phyloP scores from a whole-genome alignment of 2,329 filamentous ascomycete genomes.

The Colletotrichum tanaceti region DNA sequence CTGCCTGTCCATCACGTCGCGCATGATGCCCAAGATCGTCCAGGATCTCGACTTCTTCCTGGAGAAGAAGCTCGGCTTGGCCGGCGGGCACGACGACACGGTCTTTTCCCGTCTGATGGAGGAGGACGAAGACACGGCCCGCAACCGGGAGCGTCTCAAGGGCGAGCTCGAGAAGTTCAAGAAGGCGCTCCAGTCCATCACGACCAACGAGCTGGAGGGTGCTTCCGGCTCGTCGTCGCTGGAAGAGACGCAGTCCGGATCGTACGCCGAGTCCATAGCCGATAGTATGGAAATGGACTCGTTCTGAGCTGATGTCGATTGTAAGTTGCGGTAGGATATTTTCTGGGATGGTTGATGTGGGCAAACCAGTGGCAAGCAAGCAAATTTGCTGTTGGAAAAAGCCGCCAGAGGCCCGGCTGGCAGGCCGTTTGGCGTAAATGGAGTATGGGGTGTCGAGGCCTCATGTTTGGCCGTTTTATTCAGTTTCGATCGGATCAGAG shows the following conservation, averaged over 20 bases:
- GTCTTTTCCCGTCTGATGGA: conserved; percentile 60
- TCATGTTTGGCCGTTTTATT: background rate
- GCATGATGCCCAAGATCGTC: conserved; percentile 60
- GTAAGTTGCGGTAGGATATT: background rate
- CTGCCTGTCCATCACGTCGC: conserved; percentile 60
- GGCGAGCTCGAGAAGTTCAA: conserved; percentile 59
- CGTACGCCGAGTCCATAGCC: conserved; percentile 24
- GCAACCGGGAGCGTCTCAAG: conserved; percentile 55
- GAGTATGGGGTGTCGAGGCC: conserved; percentile 16
- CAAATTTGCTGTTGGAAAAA: background rate
- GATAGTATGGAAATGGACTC: conserved; percentile 34
- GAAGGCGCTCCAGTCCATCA: conserved; percentile 61
- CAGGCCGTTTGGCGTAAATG: conserved; percentile 5
- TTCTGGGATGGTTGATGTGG: background rate
- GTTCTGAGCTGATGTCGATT: background rate
- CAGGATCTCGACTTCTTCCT: conserved; percentile 55
- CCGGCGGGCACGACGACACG: conserved; percentile 44
- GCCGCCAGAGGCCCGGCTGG: background rate
- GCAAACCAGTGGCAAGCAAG: background rate
- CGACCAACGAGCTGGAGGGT: conserved; percentile 55
- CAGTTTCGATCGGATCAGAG: background rate
- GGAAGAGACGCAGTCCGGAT: conserved; percentile 7
- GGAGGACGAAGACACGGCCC: conserved; percentile 59
- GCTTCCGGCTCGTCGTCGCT: conserved; percentile 35
- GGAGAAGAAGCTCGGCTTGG: conserved; percentile 57